Evolutionary conservation across 1,139 yeast genomes (phyloP).

Genomic region (Wickerhamomyces sp.): DNA sequence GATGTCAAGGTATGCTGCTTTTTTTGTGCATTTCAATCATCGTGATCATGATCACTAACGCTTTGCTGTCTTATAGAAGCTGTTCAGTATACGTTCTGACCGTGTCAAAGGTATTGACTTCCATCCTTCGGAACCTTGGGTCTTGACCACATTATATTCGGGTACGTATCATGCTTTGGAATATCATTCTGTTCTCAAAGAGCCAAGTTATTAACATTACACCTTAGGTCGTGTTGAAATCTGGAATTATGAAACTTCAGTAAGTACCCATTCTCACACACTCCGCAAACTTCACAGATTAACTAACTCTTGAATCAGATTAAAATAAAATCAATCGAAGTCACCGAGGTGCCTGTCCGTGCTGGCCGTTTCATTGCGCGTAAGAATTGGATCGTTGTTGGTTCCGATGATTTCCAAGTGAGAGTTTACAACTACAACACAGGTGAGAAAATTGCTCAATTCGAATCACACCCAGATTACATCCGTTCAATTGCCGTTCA

Average conservation of each 20-base stretch:
- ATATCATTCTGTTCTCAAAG: neutral
- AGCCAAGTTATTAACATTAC: slow-evolving; percentile 1
- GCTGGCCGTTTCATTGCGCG: slow-evolving; percentile 94
- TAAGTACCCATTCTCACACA: slow-evolving; percentile 8
- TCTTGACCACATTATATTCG: slow-evolving; percentile 77
- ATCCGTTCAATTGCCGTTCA: slow-evolving; percentile 91
- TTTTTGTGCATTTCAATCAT: no score
- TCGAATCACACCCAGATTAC: slow-evolving; percentile 98
- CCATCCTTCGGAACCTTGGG: slow-evolving; percentile 98
- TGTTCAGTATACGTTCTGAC: slow-evolving; percentile 83
- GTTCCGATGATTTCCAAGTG: slow-evolving; percentile 91
- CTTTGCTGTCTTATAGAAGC: slow-evolving; percentile 43
- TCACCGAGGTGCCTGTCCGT: slow-evolving; percentile 91
- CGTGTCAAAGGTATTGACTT: slow-evolving; percentile 97
- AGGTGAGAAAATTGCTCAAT: slow-evolving; percentile 88
- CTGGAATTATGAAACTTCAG: slow-evolving; percentile 84
- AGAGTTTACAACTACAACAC: slow-evolving; percentile 94
- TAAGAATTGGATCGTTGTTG: slow-evolving; percentile 95
- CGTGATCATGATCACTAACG: no score
- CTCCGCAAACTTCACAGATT: slow-evolving; percentile 19
- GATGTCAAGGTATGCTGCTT: slow-evolving; percentile 13
- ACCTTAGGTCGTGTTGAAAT: slow-evolving; percentile 60
- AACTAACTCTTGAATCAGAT: slow-evolving; percentile 25
- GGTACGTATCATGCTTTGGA: slow-evolving; percentile 37
- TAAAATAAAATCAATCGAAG: slow-evolving; percentile 70